A percentile compares a stretch with the other conserved stretches of the same genome.
phyloP scores from a whole-genome alignment of 768 basidiomycete genomes.

The Boletus rex-veris region DNA sequence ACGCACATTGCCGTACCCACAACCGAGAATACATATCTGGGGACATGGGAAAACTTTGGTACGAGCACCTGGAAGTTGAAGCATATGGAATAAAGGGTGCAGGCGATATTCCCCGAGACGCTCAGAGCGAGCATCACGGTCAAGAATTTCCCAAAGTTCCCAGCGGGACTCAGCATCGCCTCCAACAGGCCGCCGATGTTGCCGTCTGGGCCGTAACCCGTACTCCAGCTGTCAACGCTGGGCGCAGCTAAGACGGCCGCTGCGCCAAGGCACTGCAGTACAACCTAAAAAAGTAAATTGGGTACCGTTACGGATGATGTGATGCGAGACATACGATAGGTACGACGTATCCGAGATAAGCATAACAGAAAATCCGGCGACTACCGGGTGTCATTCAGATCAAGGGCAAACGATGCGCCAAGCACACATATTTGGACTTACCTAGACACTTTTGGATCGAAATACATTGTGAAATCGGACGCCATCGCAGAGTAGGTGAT shows the following conservation, averaged over 20 bases:
- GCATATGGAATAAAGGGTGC: slow-evolving; percentile 78
- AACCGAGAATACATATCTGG: slow-evolving; percentile 67
- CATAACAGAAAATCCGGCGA: slow-evolving; percentile 58
- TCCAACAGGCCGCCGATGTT: slow-evolving; percentile 62
- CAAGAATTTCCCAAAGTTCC: slow-evolving; percentile 68
- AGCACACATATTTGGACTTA: slow-evolving; percentile 20
- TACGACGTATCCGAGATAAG: slow-evolving; percentile 61
- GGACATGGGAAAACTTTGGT: slow-evolving; percentile 54
- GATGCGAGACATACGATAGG: slow-evolving; percentile 49
- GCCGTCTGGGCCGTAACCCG: slow-evolving; percentile 49
- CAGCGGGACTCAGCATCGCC: slow-evolving; percentile 58
- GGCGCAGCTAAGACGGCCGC: slow-evolving; percentile 59
- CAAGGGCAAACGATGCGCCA: background rate
- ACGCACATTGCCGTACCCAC: slow-evolving; percentile 65
- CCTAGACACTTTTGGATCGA: slow-evolving; percentile 55
- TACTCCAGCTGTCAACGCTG: slow-evolving; percentile 51
- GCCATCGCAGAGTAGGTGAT: slow-evolving; percentile 59
- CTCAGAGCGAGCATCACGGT: slow-evolving; percentile 71
- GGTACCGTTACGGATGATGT: background rate
- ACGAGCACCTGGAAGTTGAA: slow-evolving; percentile 70
- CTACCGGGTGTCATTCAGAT: slow-evolving; percentile 31
- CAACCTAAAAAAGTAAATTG: slow-evolving; percentile 22
- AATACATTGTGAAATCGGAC: slow-evolving; percentile 77
- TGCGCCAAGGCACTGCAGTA: slow-evolving; percentile 59
- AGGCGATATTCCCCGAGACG: slow-evolving; percentile 76